Conservation (phyloP, 768 basidiomycete species). For the Macrocybe gigantea region DNA sequence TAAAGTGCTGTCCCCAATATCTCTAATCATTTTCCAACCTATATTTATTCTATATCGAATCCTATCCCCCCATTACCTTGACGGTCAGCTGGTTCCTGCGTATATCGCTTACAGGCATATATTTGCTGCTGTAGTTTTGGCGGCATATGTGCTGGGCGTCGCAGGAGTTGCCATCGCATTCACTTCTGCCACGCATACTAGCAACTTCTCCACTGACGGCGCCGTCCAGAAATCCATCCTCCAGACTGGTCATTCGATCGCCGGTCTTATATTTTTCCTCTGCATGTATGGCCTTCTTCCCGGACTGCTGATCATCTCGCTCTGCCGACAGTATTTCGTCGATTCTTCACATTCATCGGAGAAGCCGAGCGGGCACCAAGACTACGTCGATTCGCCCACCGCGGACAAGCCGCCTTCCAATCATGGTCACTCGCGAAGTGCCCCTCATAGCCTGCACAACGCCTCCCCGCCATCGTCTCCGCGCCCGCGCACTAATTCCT, state of each 20-base stretch:
- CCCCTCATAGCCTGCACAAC: conserved; percentile 30
- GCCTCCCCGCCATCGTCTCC: conserved; percentile 37
- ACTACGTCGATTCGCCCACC: too few species aligned
- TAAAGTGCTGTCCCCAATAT: conserved; percentile 40
- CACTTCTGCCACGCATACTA: conserved; percentile 27
- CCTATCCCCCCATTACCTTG: conserved; percentile 12
- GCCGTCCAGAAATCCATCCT: conserved; percentile 27
- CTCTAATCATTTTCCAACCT: conserved; percentile 31
- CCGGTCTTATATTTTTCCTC: conserved; percentile 59
- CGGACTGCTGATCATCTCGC: conserved; percentile 26
- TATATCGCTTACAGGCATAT: conserved; percentile 9
- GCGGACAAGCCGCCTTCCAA: conserved; percentile 2
- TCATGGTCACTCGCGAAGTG: conserved; percentile 23
- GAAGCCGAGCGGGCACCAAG: too few species aligned
- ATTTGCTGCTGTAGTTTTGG: conserved; percentile 32
- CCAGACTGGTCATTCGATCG: conserved; percentile 58
- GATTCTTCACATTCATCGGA: too few species aligned
- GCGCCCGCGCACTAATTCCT: conserved; percentile 41
- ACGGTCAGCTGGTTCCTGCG: not conserved
- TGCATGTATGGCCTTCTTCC: conserved; percentile 54
- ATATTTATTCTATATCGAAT: conserved; percentile 30
- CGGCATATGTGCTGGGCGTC: conserved; percentile 52
- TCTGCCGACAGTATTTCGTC: not conserved
- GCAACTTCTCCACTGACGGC: conserved; percentile 23
- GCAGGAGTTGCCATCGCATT: conserved; percentile 60